These are phyloP conservation scores for Schizothecium vesticola DNA, from an alignment of 495 filamentous ascomycete species.

Conservation along the genomic window DNA sequence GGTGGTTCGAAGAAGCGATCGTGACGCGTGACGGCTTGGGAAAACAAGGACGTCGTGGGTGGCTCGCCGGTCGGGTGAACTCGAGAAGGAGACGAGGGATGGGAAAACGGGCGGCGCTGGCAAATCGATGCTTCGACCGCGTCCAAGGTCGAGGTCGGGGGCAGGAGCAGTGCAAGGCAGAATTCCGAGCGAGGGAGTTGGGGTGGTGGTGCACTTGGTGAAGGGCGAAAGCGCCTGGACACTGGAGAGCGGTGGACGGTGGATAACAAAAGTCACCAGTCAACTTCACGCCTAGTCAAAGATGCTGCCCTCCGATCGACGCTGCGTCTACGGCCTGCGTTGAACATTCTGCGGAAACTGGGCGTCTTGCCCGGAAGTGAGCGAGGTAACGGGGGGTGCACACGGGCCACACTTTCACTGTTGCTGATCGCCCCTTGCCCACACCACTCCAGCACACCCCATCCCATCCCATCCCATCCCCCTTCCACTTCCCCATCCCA, in stretches of 20 bases:
- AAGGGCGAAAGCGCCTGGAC: constrained; percentile 3
- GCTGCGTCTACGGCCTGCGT: neutral
- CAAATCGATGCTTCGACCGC: constrained; percentile 15
- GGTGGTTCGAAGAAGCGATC: neutral
- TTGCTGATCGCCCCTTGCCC: neutral
- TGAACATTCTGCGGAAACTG: constrained; percentile 8
- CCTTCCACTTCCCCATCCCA: neutral
- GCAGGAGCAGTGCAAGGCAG: constrained; percentile 9
- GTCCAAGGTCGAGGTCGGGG: constrained; percentile 8
- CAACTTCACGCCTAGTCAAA: constrained; percentile 6
- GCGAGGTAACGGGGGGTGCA: neutral
- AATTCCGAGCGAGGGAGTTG: constrained; percentile 6
- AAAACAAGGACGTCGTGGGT: neutral
- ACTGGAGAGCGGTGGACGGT: constrained; percentile 4
- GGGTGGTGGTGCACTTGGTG: neutral
- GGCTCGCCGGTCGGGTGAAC: neutral
- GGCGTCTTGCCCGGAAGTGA: constrained; percentile 3
- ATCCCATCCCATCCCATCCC: neutral
- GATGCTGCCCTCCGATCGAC: constrained; percentile 18
- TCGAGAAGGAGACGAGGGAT: neutral
- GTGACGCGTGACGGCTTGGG: constrained; percentile 12
- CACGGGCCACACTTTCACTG: neutral
- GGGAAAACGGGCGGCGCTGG: neutral
- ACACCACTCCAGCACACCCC: neutral
- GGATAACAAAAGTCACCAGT: constrained; percentile 10